A percentile compares a stretch with the other conserved stretches of the same genome.
Evolutionary conservation across 2,329 filamentous ascomycete genomes (phyloP).

Genomic region (Capronia epimyces): DNA sequence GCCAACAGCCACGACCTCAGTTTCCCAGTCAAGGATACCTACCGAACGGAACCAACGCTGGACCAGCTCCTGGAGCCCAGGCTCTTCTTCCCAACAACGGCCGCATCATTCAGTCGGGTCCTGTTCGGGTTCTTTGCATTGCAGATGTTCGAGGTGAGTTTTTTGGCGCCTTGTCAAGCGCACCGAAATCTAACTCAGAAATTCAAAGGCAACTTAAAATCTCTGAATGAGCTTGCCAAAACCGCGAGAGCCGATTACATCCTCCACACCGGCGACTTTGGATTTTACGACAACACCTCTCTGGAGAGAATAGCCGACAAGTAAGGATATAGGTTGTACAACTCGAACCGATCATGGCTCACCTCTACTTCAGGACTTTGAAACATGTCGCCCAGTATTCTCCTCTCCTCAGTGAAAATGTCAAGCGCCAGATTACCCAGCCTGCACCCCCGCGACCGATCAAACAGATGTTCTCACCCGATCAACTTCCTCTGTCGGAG

Average conservation of each 20-base stretch:
- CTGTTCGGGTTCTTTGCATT: slow-evolving; percentile 45
- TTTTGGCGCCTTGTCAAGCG: neutral
- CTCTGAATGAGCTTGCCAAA: slow-evolving; percentile 92
- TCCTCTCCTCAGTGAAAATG: slow-evolving; percentile 75
- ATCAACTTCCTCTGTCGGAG: slow-evolving; percentile 86
- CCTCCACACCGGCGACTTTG: slow-evolving; percentile 97
- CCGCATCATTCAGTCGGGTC: slow-evolving; percentile 45
- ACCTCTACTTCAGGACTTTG: slow-evolving; percentile 61
- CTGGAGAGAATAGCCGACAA: slow-evolving; percentile 97
- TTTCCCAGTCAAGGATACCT: slow-evolving; percentile 35
- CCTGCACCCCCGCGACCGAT: slow-evolving; percentile 60
- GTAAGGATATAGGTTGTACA: slow-evolving; percentile 49
- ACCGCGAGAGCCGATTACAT: slow-evolving; percentile 94
- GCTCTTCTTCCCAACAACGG: slow-evolving; percentile 49
- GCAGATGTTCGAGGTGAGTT: slow-evolving; percentile 47
- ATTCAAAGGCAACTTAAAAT: slow-evolving; percentile 76
- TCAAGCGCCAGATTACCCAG: slow-evolving; percentile 62
- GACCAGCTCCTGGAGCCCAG: slow-evolving; percentile 43
- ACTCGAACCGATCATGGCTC: slow-evolving; percentile 6
- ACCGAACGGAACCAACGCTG: slow-evolving; percentile 42
- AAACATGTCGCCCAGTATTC: slow-evolving; percentile 99
- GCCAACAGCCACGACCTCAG: slow-evolving; percentile 28
- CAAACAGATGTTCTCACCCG: slow-evolving; percentile 75
- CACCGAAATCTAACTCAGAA: slow-evolving; percentile 4
- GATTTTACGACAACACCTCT: slow-evolving; percentile 95